These are phyloP conservation scores for Candida labiduridarum DNA, from an alignment of 1,139 yeast genomes.

Conservation along the genomic window DNA sequence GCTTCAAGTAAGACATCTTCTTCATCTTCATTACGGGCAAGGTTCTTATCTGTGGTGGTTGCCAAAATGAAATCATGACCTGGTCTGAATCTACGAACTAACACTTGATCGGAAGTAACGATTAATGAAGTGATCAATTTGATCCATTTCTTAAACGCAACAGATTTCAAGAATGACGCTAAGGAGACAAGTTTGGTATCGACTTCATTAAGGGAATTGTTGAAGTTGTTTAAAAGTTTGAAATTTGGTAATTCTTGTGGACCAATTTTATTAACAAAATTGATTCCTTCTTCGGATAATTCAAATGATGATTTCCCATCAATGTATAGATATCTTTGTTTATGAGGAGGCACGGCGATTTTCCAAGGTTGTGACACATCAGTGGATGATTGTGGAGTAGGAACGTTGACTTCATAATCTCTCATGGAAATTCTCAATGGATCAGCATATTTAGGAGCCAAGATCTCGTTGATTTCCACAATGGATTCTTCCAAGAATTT, in stretches of 20 bases:
- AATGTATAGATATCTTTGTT: constrained; percentile 82
- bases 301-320: constrained; percentile 57
- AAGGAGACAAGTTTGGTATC: constrained; percentile 49
- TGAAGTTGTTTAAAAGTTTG: constrained; percentile 6
- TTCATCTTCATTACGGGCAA: constrained; percentile 35
- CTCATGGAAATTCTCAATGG: constrained; percentile 51
- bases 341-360: constrained; percentile 91
- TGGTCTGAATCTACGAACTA: constrained; percentile 88
- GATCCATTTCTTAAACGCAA: constrained; percentile 73
- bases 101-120: constrained; percentile 65
- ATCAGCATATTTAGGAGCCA: constrained; percentile 57
- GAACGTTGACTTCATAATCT: constrained; percentile 53
- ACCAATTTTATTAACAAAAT: constrained; percentile 33
- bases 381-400: constrained; percentile 57
- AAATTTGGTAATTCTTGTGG: constrained; percentile 61
- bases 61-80: constrained; percentile 94
- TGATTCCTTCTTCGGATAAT: constrained; percentile 28
- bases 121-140: constrained; percentile 62
- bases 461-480: constrained; percentile 64
- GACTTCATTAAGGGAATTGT: constrained; percentile 8
- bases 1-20: constrained; percentile 65
- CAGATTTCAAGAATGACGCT: constrained; percentile 60
- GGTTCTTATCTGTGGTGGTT: constrained; percentile 61
- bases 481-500: constrained; percentile 69
- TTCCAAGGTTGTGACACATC: constrained; percentile 82